Evolutionary conservation across 257 asterid genomes (phyloP).

Genomic region (Solanum medicagineum): DNA sequence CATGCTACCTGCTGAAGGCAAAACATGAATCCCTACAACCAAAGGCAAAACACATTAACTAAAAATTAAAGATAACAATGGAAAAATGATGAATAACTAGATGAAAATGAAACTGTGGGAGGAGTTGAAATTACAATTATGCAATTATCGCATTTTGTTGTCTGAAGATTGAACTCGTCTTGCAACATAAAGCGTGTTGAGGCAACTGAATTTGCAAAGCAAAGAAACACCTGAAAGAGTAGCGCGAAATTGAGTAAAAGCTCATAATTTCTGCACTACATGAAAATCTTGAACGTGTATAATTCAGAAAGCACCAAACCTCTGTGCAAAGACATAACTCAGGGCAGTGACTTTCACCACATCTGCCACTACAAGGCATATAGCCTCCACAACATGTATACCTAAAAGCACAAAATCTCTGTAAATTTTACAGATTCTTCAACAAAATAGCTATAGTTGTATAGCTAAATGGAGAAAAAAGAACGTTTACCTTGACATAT

Average conservation of each 20-base stretch:
- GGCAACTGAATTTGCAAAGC: constrained; percentile 36
- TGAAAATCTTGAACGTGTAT: not conserved
- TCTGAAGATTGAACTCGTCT: constrained; percentile 37
- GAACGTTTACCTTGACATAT: constrained; percentile 22
- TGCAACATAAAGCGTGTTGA: constrained; percentile 34
- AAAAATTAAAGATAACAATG: not conserved
- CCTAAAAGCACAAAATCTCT: not conserved
- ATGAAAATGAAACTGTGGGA: not conserved
- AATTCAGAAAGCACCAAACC: constrained; percentile 3
- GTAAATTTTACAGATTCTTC: not conserved
- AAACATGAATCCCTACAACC: constrained; percentile 27
- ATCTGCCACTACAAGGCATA: constrained; percentile 36
- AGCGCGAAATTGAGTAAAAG: not conserved
- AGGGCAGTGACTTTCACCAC: constrained; percentile 31
- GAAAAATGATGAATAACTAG: not conserved
- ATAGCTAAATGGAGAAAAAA: not conserved
- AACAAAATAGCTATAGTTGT: not conserved
- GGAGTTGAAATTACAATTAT: constrained; percentile 21
- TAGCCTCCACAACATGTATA: constrained; percentile 33
- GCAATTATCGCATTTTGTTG: constrained; percentile 33
- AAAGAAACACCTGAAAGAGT: constrained; percentile 20
- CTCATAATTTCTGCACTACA: not conserved
- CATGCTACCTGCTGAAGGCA: constrained; percentile 32
- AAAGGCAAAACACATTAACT: not conserved
- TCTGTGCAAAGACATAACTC: constrained; percentile 32